Base-by-base conservation (phyloP, 352 stramenopile species). In the Pythium diclinum region DNA sequence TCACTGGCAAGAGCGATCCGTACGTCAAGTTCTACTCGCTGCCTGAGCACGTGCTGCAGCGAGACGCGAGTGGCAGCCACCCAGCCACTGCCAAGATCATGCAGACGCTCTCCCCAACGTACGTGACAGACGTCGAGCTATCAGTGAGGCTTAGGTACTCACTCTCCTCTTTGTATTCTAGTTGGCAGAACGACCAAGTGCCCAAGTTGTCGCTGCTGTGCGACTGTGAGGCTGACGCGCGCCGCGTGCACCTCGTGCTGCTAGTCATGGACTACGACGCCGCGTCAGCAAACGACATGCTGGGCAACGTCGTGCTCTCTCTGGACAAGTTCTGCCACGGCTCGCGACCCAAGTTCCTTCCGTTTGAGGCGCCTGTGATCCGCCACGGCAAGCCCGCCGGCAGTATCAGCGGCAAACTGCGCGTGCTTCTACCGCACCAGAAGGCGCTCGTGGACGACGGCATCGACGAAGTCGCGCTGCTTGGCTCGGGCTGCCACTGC, bases 231-330 rank as follows among this genome's bases (percentile, higher is more conserved):
- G 73, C 72, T 4, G 79, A 92, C 36, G 65, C 89, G 42, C 73
- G 81, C 17, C 72, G 72, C 30, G 69, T 91, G 42, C 87, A 95
- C 65, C 63, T 95, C 48, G 71, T 90, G 16, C 70, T 95, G 48
- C 58, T 89, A 28, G 48, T 93, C 54, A 92, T 92, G 85, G 85
- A 94, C 68, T 89, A 92, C 71, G 85, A 95, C 65, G 74, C 80
- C 17, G 87, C 79, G 25, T 91, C 82, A 3, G 73, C 75, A 25
- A 79, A 93, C 65, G 87, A 94, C 46, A 61, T 83, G 13, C 79
- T 95, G 48, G 81, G 83, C 55, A 79, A 89, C 61, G 74, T 71
- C 14, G 75, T 78, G 49, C 59, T 92, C 32, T 83, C 77, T 23
- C 68, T 94, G 30, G 78, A 86, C 5, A 79, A 79, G 55, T 81